Evolutionary conservation across 2,329 filamentous ascomycete genomes (phyloP), one percentile per base, ranked within the genome.

Genomic region (Arachnopeziza araneosa): DNA sequence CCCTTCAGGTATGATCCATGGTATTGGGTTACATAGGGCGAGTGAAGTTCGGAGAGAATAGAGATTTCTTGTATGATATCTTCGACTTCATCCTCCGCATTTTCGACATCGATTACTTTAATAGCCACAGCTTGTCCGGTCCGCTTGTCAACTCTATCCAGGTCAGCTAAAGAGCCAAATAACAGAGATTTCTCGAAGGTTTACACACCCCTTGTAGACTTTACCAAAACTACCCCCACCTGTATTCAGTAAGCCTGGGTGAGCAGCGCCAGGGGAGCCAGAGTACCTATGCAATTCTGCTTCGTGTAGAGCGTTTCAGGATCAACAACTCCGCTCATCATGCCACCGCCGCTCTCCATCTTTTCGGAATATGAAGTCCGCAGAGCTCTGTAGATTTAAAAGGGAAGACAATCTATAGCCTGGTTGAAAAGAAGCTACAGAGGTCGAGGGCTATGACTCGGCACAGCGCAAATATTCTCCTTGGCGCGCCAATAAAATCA

Each of bases 21-120:
- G 79, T 99, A 99, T 75, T 96, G 95, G 49, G 95, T 99, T 64
- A 98, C 93, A 72, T 96, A 96, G 21, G 92, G 92, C 21, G 93
- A 98, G 76, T 96, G 91, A 66, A 99, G 85, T 76, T 96, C 93
- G 32, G 95, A 96, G 58, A 99, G 82, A 69, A 99, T 98, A 67
- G 93, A 92, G 68, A 99, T 98, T 77, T 99, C 95, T 74, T 96
- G 92, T 74, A 98, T 97, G 70, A 99, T 99, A 77, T 99, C 95
- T 78, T 98, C 95, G 68, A 99, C 93, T 77, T 99, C 95, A 75
- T 99, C 95, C 77, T 99, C 95, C 71, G 95, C 95, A 78, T 95
- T 97, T 77, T 99, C 95, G 67, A 99, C 95, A 71, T 99, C 95
- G 74, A 99, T 98, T 70, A 99, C 83, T 77, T 99, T 99, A 80